A percentile compares a stretch with the other conserved stretches of the same genome.
Conservation (phyloP, 371 early-diverging fungal species). For the Mortierella sp. region DNA sequence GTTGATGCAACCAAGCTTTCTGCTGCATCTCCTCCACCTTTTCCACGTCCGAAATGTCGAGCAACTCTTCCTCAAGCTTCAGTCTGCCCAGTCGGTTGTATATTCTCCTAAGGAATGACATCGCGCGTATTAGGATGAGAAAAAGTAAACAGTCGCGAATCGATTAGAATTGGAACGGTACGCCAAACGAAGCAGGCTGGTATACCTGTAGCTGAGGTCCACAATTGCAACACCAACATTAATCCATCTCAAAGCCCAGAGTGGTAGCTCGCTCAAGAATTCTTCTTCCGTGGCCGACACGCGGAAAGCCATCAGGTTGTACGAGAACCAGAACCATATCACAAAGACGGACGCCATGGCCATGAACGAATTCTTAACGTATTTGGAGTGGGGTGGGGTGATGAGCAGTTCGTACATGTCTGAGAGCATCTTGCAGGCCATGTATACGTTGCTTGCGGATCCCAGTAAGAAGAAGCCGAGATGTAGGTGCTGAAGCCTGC, state of each 20-base stretch:
- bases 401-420: slow-evolving; percentile 69
- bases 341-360: slow-evolving; percentile 58
- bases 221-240: slow-evolving; percentile 70
- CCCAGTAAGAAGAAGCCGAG: slow-evolving; percentile 73
- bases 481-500: slow-evolving; percentile 68
- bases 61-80: slow-evolving; percentile 45
- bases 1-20: slow-evolving; percentile 39
- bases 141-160: neutral
- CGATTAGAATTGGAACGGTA: neutral
- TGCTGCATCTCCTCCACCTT: slow-evolving; percentile 50
- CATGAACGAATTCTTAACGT: slow-evolving; percentile 58
- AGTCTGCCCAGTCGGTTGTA: slow-evolving; percentile 48
- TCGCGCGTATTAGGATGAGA: neutral
- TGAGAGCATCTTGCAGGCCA: slow-evolving; percentile 65
- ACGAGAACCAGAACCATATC: slow-evolving; percentile 71
- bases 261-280: slow-evolving; percentile 67
- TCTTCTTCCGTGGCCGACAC: slow-evolving; percentile 60
- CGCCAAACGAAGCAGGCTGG: neutral
- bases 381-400: slow-evolving; percentile 45
- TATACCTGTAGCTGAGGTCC: slow-evolving; percentile 58
- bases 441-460: slow-evolving; percentile 66
- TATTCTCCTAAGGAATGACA: slow-evolving; percentile 26
- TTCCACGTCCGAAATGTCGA: slow-evolving; percentile 53
- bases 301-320: slow-evolving; percentile 70
- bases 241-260: slow-evolving; percentile 71